Evolutionary conservation across 2,329 filamentous ascomycete species (phyloP).

Genomic region (Allantophomopsis cytisporea): DNA sequence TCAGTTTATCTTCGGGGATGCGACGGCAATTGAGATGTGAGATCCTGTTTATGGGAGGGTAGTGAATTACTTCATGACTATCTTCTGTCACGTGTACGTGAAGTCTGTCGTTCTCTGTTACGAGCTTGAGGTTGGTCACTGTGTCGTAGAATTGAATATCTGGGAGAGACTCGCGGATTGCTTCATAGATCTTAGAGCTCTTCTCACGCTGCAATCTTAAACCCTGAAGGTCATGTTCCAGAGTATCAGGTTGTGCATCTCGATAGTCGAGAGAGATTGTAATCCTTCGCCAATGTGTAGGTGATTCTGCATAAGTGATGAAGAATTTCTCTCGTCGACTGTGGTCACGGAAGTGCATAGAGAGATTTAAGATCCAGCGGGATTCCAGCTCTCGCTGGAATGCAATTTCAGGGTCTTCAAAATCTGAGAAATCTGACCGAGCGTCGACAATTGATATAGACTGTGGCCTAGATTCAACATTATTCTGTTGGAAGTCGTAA

Average conservation of each 20-base stretch:
- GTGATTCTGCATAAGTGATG: slow-evolving; percentile 77
- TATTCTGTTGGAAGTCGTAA: slow-evolving; percentile 14
- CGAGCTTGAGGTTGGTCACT: slow-evolving; percentile 87
- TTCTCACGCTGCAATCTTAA: slow-evolving; percentile 84
- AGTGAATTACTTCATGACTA: slow-evolving; percentile 73
- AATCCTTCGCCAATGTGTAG: slow-evolving; percentile 70
- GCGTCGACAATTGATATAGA: slow-evolving; percentile 8
- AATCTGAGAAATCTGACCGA: slow-evolving; percentile 19
- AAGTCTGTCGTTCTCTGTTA: slow-evolving; percentile 75
- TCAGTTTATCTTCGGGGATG: slow-evolving; percentile 60
- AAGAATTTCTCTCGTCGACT: slow-evolving; percentile 96
- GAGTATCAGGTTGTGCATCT: slow-evolving; percentile 61
- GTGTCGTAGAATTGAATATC: slow-evolving; percentile 95
- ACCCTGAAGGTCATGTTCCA: slow-evolving; percentile 70
- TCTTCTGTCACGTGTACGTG: slow-evolving; percentile 98
- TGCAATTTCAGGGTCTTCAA: slow-evolving; percentile 55
- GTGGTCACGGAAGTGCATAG: slow-evolving; percentile 94
- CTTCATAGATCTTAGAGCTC: slow-evolving; percentile 83
- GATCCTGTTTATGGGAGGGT: slow-evolving; percentile 61
- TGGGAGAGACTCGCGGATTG: slow-evolving; percentile 79
- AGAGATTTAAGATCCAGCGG: slow-evolving; percentile 92
- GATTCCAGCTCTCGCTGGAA: slow-evolving; percentile 53
- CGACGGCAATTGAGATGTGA: slow-evolving; percentile 55
- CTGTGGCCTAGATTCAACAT: slow-evolving; percentile 4
- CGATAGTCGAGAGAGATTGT: slow-evolving; percentile 93